phyloP scores from a whole-genome alignment of 1,139 yeast genomes.

The Geotrichum reessii region DNA sequence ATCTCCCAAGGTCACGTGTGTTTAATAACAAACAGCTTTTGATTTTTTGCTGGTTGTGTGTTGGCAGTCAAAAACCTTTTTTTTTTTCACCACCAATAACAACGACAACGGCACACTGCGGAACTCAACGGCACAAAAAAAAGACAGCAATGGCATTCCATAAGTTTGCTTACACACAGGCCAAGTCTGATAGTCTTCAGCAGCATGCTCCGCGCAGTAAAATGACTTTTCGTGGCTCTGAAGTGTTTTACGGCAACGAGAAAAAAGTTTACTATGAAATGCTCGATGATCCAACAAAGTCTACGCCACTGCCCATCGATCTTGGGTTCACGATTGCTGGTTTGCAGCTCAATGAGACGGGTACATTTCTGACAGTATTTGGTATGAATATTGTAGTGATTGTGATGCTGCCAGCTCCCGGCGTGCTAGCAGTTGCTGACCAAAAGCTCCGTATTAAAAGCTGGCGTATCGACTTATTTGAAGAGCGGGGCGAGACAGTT shows the following conservation, averaged over 20 bases:
- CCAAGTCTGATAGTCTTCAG: background rate
- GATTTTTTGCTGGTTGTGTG: background rate
- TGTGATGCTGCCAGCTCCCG: slow-evolving; percentile 31
- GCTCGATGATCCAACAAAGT: slow-evolving; percentile 15
- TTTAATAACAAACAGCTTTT: background rate
- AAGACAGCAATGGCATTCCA: background rate
- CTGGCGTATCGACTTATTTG: background rate
- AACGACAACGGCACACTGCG: background rate
- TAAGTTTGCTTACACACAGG: background rate
- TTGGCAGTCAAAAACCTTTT: background rate
- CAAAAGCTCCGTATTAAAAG: slow-evolving; percentile 16
- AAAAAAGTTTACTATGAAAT: background rate
- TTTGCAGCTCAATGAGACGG: slow-evolving; percentile 36
- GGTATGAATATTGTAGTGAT: slow-evolving; percentile 36
- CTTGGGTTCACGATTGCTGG: slow-evolving; percentile 29
- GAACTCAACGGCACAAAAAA: background rate
- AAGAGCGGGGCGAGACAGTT: slow-evolving; percentile 3
- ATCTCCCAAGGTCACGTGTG: slow-evolving; percentile 1
- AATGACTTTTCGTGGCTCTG: slow-evolving; percentile 24
- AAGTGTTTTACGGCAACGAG: slow-evolving; percentile 30
- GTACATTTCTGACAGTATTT: slow-evolving; percentile 41
- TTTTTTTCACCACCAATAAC: background rate
- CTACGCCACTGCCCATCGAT: slow-evolving; percentile 19
- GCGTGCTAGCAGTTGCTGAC: slow-evolving; percentile 19
- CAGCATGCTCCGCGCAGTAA: background rate